Percentiles rank a stretch among this genome's conserved stretches.
phyloP scores from a whole-genome alignment of 2,329 filamentous ascomycete species.

The Fusarium sp. region DNA sequence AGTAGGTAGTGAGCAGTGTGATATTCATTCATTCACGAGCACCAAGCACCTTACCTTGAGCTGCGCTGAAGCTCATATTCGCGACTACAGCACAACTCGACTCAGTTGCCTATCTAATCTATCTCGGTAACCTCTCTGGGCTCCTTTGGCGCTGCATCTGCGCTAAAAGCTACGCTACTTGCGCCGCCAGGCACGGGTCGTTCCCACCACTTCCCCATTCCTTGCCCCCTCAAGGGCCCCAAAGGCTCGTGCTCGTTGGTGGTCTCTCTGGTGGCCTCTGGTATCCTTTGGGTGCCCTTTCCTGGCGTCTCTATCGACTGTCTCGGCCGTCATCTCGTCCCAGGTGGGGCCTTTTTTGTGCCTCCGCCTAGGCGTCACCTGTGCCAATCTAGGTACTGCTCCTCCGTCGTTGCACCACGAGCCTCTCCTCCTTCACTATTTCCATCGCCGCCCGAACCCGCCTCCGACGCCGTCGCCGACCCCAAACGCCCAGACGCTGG shows the following conservation, averaged over 20 bases:
- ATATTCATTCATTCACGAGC: slow-evolving; percentile 14
- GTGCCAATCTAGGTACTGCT: slow-evolving; percentile 52
- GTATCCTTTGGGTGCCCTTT: slow-evolving; percentile 43
- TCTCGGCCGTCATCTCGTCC: slow-evolving; percentile 53
- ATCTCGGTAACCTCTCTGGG: slow-evolving; percentile 34
- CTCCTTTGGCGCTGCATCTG: slow-evolving; percentile 46
- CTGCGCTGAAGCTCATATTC: slow-evolving; percentile 20
- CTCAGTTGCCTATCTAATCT: slow-evolving; percentile 20
- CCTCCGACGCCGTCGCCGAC: slow-evolving; percentile 41
- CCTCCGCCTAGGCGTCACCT: slow-evolving; percentile 52
- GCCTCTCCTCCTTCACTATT: slow-evolving; percentile 50
- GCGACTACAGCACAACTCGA: slow-evolving; percentile 30
- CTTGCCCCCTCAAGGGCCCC: slow-evolving; percentile 43
- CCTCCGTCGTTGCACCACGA: slow-evolving; percentile 52
- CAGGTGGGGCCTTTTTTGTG: slow-evolving; percentile 53
- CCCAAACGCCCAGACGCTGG: slow-evolving; percentile 49
- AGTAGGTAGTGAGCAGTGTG: slow-evolving; percentile 13
- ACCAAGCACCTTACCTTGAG: slow-evolving; percentile 9
- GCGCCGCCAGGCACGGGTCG: slow-evolving; percentile 51
- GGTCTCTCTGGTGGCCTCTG: slow-evolving; percentile 40
- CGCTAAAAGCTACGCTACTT: slow-evolving; percentile 51
- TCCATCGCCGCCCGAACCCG: slow-evolving; percentile 47
- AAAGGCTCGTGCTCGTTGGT: slow-evolving; percentile 51
- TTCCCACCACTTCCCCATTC: slow-evolving; percentile 49
- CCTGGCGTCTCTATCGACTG: slow-evolving; percentile 45